Evolutionary conservation across 1,284 basidiomycete genomes (phyloP), one percentile per base, ranked within the genome.

Genomic region (Stereum hirsutum): DNA sequence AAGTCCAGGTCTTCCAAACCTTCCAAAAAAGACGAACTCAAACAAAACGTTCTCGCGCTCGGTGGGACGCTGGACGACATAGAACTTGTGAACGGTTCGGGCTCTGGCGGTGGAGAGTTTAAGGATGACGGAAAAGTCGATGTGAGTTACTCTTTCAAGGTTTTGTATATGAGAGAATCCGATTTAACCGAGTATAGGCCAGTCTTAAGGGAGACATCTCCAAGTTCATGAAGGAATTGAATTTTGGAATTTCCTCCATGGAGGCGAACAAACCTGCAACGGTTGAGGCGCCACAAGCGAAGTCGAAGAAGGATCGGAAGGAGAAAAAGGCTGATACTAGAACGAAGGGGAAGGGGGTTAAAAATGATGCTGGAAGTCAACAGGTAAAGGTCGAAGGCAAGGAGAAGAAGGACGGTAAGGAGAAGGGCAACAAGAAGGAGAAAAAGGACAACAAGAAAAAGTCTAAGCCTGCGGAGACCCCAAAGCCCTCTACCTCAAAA

Each of bases 181-280:
- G 17, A n/a, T 27, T 53, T 72, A 66, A 62, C 72, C 46, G 53
- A 58, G 14, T 37, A 19, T 34, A 44, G 43, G 35, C 39, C 27
- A 25, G n/a, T 23, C 63, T 81, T 12, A 63, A 69, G 33, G 69
- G 69, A 27, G 80, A 79, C 49, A 63, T 85, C 14, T 68, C 74
- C 2, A 69, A 72, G 39, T 78, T 83, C 56, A 64, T 83, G 54
- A 72, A 75, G 51, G 69, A 61, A 1, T 61, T 83, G 30, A 72
- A 77, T 49, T 23, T 39, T 61, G 82, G 30, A 72, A 77, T 49
- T 23, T 39, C 28, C 10, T 39, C n/a, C 68, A 77, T 39, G 57
- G 53, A 15, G 50, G 50, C 5, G 52, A 10, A 53, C 54, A 6
- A 45, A 48, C 2, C 34, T 10, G 20, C 24, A 8, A 14, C 39